A percentile compares a stretch with the other conserved stretches of the same genome.
Evolutionary conservation across 257 asterid species (phyloP).

Genomic region (Gardenia jasminoides): DNA sequence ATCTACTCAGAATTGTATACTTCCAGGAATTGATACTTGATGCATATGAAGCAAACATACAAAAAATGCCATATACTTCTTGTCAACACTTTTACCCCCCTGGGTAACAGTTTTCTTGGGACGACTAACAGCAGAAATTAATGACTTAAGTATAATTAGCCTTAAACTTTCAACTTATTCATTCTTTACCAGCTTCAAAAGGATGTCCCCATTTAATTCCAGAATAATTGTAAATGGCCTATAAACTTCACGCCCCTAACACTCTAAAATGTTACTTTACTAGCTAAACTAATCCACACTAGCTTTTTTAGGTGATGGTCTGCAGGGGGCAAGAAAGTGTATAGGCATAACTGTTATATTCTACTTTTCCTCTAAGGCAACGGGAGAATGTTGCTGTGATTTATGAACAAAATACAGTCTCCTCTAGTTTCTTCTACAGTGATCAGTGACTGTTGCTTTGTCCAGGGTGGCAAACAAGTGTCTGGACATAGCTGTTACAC

Average conservation of each 20-base stretch:
- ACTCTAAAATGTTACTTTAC: background rate
- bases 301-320: too few relatives aligned
- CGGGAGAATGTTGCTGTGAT: background rate
- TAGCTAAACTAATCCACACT: too few relatives aligned
- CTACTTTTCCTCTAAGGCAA: background rate
- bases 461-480: background rate
- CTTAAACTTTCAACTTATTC: background rate
- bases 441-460: background rate
- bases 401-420: background rate
- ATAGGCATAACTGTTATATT: background rate
- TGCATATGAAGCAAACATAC: background rate
- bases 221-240: background rate
- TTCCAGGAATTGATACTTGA: constrained; percentile 2
- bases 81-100: background rate
- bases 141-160: background rate
- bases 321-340: too few relatives aligned
- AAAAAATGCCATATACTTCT: background rate
- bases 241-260: background rate
- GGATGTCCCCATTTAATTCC: background rate
- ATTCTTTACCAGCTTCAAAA: background rate
- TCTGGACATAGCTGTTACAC: background rate
- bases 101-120: background rate
- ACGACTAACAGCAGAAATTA: background rate
- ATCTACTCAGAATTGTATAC: constrained; percentile 16
- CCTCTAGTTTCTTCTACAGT: background rate